A percentile compares a stretch with the other conserved stretches of the same genome.
Conservation (phyloP, 179 eudicot genomes). For the Carnegiea gigantea region DNA sequence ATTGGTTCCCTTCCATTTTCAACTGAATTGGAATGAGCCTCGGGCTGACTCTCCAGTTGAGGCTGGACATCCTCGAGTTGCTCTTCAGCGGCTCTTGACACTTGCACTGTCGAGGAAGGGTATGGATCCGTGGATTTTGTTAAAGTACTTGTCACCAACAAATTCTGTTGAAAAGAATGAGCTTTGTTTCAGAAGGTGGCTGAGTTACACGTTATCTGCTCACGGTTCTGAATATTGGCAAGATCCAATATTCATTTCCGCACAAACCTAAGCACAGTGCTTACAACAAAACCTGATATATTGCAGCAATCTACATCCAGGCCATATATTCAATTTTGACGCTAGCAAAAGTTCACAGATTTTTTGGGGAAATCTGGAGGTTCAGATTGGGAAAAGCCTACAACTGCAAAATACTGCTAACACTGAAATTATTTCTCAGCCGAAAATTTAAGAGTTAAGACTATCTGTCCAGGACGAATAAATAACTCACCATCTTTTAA, state of each 20-base stretch:
- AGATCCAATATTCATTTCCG: not conserved
- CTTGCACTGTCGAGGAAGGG: constrained; percentile 34
- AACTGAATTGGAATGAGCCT: constrained; percentile 27
- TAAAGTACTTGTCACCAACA: constrained; percentile 74
- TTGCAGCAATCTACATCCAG: not conserved
- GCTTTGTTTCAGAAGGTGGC: not conserved
- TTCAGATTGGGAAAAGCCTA: not conserved
- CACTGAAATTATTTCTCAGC: not conserved
- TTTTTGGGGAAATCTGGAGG: no score
- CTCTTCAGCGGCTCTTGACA: constrained; percentile 36
- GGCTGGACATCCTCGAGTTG: constrained; percentile 31
- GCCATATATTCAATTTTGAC: not conserved
- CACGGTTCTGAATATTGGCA: not conserved
- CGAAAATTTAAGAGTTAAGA: no score
- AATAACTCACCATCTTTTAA: no score
- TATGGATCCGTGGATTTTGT: constrained; percentile 54
- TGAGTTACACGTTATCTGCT: not conserved
- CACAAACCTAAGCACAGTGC: not conserved
- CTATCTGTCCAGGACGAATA: no score
- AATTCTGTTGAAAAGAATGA: constrained; percentile 41
- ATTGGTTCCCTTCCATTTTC: constrained; percentile 54
- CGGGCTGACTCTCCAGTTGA: not conserved
- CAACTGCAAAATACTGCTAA: not conserved
- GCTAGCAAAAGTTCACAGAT: not conserved
- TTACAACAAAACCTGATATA: not conserved